Base-by-base conservation (phyloP, 1,139 yeast species). In the Yamadazyma mexicana region DNA sequence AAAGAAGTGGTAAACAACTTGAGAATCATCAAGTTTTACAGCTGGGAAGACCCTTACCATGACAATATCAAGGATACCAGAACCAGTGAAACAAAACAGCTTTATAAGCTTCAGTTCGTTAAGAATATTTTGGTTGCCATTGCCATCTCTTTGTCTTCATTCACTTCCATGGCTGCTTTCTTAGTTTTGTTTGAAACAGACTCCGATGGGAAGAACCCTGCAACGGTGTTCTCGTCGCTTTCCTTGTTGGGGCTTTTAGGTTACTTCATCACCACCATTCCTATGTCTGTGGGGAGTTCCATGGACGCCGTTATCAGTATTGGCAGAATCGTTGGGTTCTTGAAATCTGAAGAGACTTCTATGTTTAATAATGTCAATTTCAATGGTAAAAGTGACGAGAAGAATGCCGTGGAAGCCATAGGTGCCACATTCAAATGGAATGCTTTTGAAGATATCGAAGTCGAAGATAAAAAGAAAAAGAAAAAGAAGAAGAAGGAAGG, bases 141-240 rank as follows among this genome's bases (percentile, higher is more conserved):
- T 44, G 75, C 83, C 10, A 62, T 78, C 51, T 69, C 81, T 6
- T 69, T 86, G 42, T 84, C 92, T 0, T 70, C 77, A 17, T 58
- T 86, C 44, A 78, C 91, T 1, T 83, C 92, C 2, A 69, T 84
- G 73, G 71, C 79, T 2, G 77, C 96, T 0, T 89, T 88, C 54
- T 75, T 88, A 47, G 81, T 82, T 0, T 64, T 86, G 49, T 83
- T 81, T 50, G 81, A 75, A 30, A 61, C 80, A 11, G 52, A 50
- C 12, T 45, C 50, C 6, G 47, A 48, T 64, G 42, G 42, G 25
- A 73, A 79, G 48, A 69, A 71, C 44, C 82, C 95, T 2, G 91
- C 89, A 4, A 66, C 75, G 28, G 79, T 88, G 16, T 89, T 89
- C 56, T 78, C 96, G 0, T 83, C 96, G n/a, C 34, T 91, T 41